phyloP scores from a whole-genome alignment of 208 protist genomes.

The Leishmania martiniquensis region DNA sequence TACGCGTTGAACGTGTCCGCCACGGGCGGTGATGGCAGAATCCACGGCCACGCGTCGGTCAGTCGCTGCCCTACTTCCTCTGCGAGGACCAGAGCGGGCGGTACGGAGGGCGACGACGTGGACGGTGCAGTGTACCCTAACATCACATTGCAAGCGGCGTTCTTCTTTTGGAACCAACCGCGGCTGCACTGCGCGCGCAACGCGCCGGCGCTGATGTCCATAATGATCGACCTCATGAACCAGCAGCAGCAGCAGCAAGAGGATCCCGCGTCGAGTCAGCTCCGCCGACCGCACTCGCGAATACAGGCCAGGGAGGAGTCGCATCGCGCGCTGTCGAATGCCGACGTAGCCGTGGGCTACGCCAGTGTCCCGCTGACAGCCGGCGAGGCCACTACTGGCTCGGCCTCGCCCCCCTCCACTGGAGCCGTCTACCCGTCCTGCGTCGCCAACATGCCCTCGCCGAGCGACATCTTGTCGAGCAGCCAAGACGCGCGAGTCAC shows the following conservation, averaged over 20 bases:
- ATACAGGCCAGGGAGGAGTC: not conserved
- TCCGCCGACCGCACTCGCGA: not conserved
- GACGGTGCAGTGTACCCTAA: not conserved
- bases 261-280: not conserved
- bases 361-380: not conserved
- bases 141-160: conserved; percentile 20
- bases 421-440: conserved; percentile 16
- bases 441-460: conserved; percentile 11
- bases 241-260: not conserved
- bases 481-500: conserved; percentile 4
- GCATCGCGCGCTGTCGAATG: not conserved
- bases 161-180: conserved; percentile 61
- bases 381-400: not conserved
- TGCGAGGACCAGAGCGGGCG: not conserved
- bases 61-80: not conserved
- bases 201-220: conserved; percentile 25
- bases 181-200: conserved; percentile 49
- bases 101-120: not conserved
- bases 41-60: not conserved
- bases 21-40: not conserved
- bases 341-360: not conserved
- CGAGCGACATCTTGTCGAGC: not conserved
- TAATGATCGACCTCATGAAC: not conserved
- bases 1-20: not conserved
- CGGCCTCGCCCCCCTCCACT: not conserved